Evolutionary conservation across 345 rosid species (phyloP).

Genomic region (Citropsis articulata): DNA sequence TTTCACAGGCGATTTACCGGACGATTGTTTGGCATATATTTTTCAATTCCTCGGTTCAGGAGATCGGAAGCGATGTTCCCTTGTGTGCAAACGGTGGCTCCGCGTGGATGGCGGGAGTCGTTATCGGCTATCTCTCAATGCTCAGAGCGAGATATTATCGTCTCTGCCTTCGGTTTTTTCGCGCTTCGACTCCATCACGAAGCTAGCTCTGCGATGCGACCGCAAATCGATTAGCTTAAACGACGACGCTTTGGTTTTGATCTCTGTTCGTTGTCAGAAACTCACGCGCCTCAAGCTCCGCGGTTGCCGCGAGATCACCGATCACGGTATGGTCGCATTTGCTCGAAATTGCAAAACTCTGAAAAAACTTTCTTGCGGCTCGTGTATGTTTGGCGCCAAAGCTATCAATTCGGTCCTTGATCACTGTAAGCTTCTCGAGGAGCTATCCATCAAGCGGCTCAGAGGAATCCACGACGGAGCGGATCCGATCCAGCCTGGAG

Average conservation of each 20-base stretch:
- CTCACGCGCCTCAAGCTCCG: conserved; percentile 89
- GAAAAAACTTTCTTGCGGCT: conserved; percentile 73
- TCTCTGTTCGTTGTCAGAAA: conserved; percentile 58
- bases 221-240: conserved; percentile 56
- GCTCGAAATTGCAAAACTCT: conserved; percentile 52
- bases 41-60: conserved; percentile 68
- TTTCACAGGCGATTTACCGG: conserved; percentile 59
- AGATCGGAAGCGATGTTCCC: conserved; percentile 74
- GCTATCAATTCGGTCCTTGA: conserved; percentile 67
- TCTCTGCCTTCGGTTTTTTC: conserved; percentile 43
- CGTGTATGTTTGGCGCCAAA: conserved; percentile 76
- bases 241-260: conserved; percentile 56
- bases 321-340: conserved; percentile 60
- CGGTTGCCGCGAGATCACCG: conserved; percentile 82
- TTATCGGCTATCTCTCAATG: conserved; percentile 65
- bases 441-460: conserved; percentile 62
- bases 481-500: conserved; percentile 37
- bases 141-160: conserved; percentile 46
- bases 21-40: conserved; percentile 73
- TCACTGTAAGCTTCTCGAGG: conserved; percentile 55
- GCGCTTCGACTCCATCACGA: conserved; percentile 72
- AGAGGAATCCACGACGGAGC: conserved; percentile 50
- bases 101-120: conserved; percentile 76
- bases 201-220: conserved; percentile 74
- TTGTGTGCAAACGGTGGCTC: conserved; percentile 75